Conservation (phyloP, 352 stramenopile species). For the Pilasporangium apinafurcum region DNA sequence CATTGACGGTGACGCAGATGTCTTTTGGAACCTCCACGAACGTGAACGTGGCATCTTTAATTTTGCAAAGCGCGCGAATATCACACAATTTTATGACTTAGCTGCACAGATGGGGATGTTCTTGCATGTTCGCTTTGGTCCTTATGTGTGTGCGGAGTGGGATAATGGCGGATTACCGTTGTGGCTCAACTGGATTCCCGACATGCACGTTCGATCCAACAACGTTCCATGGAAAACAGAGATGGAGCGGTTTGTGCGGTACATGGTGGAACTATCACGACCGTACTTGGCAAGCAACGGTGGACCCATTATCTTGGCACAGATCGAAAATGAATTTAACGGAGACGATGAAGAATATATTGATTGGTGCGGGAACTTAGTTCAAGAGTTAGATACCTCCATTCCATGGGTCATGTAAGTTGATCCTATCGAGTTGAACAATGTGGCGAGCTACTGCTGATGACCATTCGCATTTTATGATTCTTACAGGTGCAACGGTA, state of each 20-base stretch:
- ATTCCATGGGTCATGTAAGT: constrained; percentile 76
- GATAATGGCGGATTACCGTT: constrained; percentile 52
- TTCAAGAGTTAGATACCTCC: constrained; percentile 38
- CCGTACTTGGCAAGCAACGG: constrained; percentile 58
- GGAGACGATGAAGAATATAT: constrained; percentile 42
- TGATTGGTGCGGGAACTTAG: constrained; percentile 47
- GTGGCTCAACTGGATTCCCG: constrained; percentile 51
- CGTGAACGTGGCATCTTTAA: constrained; percentile 44
- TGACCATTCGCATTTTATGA: not conserved
- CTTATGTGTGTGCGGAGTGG: constrained; percentile 67
- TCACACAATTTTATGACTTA: constrained; percentile 59
- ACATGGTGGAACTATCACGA: constrained; percentile 56
- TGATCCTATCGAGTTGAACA: not conserved
- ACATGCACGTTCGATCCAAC: constrained; percentile 41
- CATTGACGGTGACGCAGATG: constrained; percentile 29
- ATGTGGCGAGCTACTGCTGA: not conserved
- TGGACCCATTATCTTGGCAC: constrained; percentile 64
- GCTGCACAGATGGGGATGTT: constrained; percentile 51
- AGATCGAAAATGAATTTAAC: constrained; percentile 70
- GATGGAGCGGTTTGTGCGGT: constrained; percentile 54
- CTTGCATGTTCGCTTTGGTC: constrained; percentile 59
- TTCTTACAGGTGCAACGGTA: constrained; percentile 45
- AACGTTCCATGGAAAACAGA: constrained; percentile 32
- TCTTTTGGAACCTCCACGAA: constrained; percentile 73
- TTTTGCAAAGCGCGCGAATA: constrained; percentile 35